phyloP scores from a whole-genome alignment of 345 rosid species.

The Gossypium herbaceum region DNA sequence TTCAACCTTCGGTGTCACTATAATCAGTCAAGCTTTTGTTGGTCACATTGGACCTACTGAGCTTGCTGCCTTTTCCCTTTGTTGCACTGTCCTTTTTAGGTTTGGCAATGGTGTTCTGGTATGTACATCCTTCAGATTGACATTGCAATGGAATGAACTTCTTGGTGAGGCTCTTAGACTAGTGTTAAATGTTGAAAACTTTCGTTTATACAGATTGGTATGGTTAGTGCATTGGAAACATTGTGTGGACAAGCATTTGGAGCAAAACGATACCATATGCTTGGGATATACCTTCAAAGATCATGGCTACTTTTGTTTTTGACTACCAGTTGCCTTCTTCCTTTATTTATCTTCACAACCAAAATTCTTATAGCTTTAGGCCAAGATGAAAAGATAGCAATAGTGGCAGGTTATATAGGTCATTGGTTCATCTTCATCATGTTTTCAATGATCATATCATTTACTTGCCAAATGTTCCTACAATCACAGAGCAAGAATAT shows the following conservation, averaged over 20 bases:
- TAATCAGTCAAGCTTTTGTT: constrained; percentile 60
- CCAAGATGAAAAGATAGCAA: constrained; percentile 44
- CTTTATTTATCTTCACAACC: constrained; percentile 46
- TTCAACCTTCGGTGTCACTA: constrained; percentile 51
- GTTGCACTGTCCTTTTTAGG: constrained; percentile 54
- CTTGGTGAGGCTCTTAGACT: neutral
- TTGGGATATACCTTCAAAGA: constrained; percentile 75
- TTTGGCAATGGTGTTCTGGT: constrained; percentile 68
- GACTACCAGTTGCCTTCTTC: constrained; percentile 41
- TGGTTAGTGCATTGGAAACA: constrained; percentile 81
- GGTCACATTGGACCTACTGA: constrained; percentile 66
- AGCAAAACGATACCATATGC: constrained; percentile 73
- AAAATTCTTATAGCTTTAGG: constrained; percentile 53
- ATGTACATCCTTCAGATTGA: neutral
- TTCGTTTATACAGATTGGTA: constrained; percentile 54
- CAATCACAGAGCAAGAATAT: constrained; percentile 80
- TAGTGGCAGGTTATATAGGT: constrained; percentile 42
- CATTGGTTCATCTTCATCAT: constrained; percentile 49
- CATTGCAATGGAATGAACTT: neutral
- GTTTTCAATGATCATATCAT: constrained; percentile 41
- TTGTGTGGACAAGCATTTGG: constrained; percentile 84
- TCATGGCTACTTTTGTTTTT: constrained; percentile 61
- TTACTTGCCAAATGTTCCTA: constrained; percentile 75
- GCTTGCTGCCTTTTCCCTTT: constrained; percentile 71
- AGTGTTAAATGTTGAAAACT: neutral